Evolutionary conservation across 257 asterid species (phyloP).

Genomic region (Nicotiana attenuata): DNA sequence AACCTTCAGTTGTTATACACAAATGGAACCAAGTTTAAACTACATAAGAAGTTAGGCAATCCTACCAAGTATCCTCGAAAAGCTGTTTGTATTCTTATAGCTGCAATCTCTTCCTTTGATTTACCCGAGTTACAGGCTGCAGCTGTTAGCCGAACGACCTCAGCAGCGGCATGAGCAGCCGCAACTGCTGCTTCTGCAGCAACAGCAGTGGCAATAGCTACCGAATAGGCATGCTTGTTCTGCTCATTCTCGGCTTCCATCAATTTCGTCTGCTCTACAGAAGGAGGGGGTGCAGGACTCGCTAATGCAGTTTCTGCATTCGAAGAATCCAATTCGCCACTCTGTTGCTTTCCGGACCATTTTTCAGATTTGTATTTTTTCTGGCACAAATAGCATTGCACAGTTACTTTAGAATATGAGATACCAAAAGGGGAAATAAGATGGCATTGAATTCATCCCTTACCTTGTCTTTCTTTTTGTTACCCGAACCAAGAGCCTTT

Average conservation of each 20-base stretch:
- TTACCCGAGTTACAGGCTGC: slow-evolving; percentile 36
- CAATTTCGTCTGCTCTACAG: slow-evolving; percentile 38
- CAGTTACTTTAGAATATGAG: background rate
- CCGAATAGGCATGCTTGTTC: slow-evolving; percentile 64
- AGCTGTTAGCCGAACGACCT: slow-evolving; percentile 68
- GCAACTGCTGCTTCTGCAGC: slow-evolving; percentile 92
- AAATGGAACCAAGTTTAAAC: background rate
- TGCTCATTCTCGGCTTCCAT: slow-evolving; percentile 63
- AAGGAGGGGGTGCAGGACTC: slow-evolving; percentile 21
- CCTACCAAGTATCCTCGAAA: slow-evolving; percentile 78
- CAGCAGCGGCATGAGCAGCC: slow-evolving; percentile 82
- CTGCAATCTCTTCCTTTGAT: slow-evolving; percentile 62
- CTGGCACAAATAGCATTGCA: slow-evolving; percentile 24
- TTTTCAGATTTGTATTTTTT: slow-evolving; percentile 33
- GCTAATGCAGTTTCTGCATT: slow-evolving; percentile 26
- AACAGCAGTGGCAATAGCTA: slow-evolving; percentile 63
- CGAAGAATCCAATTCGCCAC: slow-evolving; percentile 23
- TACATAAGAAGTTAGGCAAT: background rate
- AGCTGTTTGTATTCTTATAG: slow-evolving; percentile 62
- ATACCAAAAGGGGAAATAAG: background rate
- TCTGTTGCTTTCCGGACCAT: slow-evolving; percentile 53
- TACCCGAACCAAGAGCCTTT: slow-evolving; percentile 45
- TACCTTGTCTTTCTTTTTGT: slow-evolving; percentile 50
- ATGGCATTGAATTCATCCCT: background rate
- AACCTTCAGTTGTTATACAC: background rate